These are phyloP conservation scores for Suillus bovinus DNA, from an alignment of 768 basidiomycete species.

Conservation along the genomic window DNA sequence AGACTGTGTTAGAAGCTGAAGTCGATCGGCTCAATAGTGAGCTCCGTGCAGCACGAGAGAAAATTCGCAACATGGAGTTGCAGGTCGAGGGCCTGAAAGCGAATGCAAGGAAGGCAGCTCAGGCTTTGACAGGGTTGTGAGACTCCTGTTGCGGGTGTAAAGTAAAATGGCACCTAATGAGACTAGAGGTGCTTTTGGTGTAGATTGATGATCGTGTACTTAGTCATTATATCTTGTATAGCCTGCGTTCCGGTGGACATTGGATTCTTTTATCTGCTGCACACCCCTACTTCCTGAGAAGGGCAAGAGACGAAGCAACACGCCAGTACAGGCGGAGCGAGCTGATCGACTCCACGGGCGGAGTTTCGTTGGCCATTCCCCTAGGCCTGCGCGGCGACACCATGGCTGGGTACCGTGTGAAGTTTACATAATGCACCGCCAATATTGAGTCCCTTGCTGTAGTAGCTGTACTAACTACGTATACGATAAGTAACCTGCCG, in stretches of 20 bases:
- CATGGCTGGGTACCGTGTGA: too few species aligned
- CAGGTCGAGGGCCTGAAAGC: constrained; percentile 75
- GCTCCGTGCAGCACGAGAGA: constrained; percentile 76
- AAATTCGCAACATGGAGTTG: constrained; percentile 81
- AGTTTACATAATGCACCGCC: too few species aligned
- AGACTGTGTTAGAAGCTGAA: constrained; percentile 45
- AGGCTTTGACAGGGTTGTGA: constrained; percentile 41
- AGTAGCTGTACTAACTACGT: too few species aligned
- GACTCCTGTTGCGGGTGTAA: not conserved
- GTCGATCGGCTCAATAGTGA: constrained; percentile 63
- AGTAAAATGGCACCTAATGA: constrained; percentile 4
- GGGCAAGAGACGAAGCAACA: too few species aligned
- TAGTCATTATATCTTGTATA: not conserved
- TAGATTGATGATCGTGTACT: not conserved
- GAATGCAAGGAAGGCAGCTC: constrained; percentile 76
- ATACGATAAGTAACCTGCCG: too few species aligned
- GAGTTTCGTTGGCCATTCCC: too few species aligned
- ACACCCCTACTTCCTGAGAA: too few species aligned
- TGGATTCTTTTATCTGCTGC: not conserved
- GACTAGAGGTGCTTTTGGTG: not conserved
- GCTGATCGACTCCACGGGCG: too few species aligned
- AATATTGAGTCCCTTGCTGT: too few species aligned
- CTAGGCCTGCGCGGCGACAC: too few species aligned
- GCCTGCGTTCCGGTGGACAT: not conserved
- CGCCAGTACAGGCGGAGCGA: too few species aligned